Evolutionary conservation across 2,329 filamentous ascomycete species (phyloP).

Genomic region (Clonostachys sp.): DNA sequence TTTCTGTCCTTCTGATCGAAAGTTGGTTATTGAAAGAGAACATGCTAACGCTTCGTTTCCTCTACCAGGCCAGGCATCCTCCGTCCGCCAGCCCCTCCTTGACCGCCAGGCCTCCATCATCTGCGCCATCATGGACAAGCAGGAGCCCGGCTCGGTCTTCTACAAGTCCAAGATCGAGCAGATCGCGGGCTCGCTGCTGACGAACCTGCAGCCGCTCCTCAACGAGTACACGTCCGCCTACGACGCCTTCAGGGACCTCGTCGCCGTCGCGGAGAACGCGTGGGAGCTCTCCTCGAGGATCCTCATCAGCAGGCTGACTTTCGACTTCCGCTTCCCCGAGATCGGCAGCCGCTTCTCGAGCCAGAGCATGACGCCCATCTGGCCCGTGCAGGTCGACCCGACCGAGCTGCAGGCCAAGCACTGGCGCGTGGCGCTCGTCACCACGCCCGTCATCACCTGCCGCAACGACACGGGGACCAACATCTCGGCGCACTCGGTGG

Average conservation of each 20-base stretch:
- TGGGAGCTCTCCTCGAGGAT: conserved; percentile 43
- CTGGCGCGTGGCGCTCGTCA: conserved; percentile 46
- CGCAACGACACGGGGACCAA: conserved; percentile 43
- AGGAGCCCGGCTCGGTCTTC: conserved; percentile 20
- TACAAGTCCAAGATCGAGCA: conserved; percentile 29
- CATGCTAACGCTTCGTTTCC: too few relatives aligned
- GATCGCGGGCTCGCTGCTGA: conserved; percentile 31
- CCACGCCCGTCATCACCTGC: conserved; percentile 49
- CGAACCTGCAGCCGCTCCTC: conserved; percentile 30
- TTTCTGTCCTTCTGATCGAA: not conserved
- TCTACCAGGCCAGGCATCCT: conserved; percentile 22
- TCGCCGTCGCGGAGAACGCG: conserved; percentile 30
- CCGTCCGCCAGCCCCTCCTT: conserved; percentile 30
- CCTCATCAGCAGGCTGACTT: conserved; percentile 34
- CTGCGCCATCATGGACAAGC: conserved; percentile 26
- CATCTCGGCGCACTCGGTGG: conserved; percentile 37
- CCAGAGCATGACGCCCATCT: conserved; percentile 41
- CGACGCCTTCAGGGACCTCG: conserved; percentile 35
- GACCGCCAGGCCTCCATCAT: conserved; percentile 28
- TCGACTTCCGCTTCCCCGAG: conserved; percentile 45
- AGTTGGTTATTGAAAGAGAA: not conserved
- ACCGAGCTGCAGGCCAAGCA: conserved; percentile 42
- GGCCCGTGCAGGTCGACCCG: conserved; percentile 28
- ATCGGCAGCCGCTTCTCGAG: conserved; percentile 41
- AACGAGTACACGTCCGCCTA: conserved; percentile 15